Evolutionary conservation across 208 protist species (phyloP), one percentile per base, ranked within the genome.

Genomic region (Trypanosomatidae sp.): DNA sequence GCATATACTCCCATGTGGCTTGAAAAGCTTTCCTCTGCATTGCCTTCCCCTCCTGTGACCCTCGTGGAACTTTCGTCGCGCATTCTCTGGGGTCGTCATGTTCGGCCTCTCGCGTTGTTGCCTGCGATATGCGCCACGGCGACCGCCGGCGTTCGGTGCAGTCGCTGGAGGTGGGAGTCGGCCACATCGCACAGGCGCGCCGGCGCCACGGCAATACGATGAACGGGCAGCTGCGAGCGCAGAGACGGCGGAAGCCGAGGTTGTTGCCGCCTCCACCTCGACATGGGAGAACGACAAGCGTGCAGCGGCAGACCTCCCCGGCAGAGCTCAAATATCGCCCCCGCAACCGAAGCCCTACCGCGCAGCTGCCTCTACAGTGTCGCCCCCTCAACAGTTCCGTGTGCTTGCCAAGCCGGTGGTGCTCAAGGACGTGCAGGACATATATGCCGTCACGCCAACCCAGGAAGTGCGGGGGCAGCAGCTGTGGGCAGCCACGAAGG

Each of bases 401-500:
- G 25, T 30, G n/a, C 74, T 66, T 39, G 41, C 39, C 28, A 50
- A 66, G 62, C 74, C 79, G n/a, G 39, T 81, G 66, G 71, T 93
- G 0, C 69, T 95, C 2, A 69, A 93, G 19, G 81, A 75, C 58
- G 62, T 92, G 49, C 79, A 92, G 62, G 82, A 69, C 33, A 66
- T 73, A 6, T 49, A 75, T 19, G 58, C 72, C 15, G 22, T 81
- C 33, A 44, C 79, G 1, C 62, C 84, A 12, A 66, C 70, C 56
- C 50, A 65, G 19, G 72, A 71, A 13, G 47, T 92, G 44, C 86
- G 53, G 41, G 91, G 78, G 12, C 76, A 74, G 74, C 83, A 88
- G 59, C 65, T 96, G 47, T 96, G 92, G 90, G 74, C 79, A 41
- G 82, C 79, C 44, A 86, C 90, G 0, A 76, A 79, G 58, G 74